phyloP scores from a whole-genome alignment of 305 asterid genomes.

The Withania somnifera region DNA sequence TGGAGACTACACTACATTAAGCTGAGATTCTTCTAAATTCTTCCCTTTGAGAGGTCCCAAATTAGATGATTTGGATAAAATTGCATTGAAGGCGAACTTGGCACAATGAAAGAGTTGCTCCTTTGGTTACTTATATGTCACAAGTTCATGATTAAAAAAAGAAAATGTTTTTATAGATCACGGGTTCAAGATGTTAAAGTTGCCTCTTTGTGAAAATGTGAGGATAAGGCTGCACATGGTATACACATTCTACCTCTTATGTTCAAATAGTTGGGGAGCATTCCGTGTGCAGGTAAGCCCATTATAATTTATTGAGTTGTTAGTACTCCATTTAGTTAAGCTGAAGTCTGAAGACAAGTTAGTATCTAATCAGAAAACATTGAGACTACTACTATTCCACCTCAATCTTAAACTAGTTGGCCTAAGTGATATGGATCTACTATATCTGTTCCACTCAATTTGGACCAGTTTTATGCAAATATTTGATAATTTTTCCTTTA shows the following conservation, averaged over 20 bases:
- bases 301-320: not conserved
- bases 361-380: not conserved
- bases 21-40: not conserved
- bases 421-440: not conserved
- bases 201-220: not conserved
- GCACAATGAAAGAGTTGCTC: not conserved
- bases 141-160: not conserved
- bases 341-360: not conserved
- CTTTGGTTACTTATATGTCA: not conserved
- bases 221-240: not conserved
- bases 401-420: not conserved
- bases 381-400: not conserved
- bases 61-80: not conserved
- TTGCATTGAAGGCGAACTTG: not conserved
- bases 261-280: not conserved
- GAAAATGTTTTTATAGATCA: not conserved
- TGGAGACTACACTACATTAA: not conserved
- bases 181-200: not conserved
- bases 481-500: not conserved
- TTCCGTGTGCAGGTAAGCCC: not conserved
- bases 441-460: not conserved
- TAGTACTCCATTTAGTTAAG: not conserved
- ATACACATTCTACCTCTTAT: not conserved
- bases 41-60: not conserved
- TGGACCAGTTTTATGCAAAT: not conserved